Percentiles rank a stretch among this genome's conserved stretches.
Evolutionary conservation across 257 asterid genomes (phyloP).

Genomic region (Osmanthus fragrans): DNA sequence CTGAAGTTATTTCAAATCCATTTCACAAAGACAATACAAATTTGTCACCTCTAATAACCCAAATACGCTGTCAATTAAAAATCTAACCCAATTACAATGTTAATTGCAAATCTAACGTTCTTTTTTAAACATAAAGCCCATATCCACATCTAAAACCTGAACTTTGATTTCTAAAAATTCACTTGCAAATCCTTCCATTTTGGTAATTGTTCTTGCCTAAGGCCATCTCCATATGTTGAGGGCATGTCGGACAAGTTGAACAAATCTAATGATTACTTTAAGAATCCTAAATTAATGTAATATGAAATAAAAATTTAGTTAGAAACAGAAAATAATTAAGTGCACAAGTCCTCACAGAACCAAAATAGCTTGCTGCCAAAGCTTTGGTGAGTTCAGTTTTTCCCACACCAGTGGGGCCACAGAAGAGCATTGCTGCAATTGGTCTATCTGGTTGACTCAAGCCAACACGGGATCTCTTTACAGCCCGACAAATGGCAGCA

Average conservation of each 20-base stretch:
- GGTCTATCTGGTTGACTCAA: slow-evolving; percentile 93
- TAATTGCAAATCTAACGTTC: slow-evolving; percentile 1
- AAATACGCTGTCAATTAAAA: neutral
- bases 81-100: neutral
- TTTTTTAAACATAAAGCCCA: slow-evolving; percentile 4
- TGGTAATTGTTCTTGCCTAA: neutral
- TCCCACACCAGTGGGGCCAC: slow-evolving; percentile 99
- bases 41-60: slow-evolving; percentile 3
- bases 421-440: slow-evolving; percentile 95
- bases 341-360: slow-evolving; percentile 69
- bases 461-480: slow-evolving; percentile 96
- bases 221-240: neutral
- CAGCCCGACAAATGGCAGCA: slow-evolving; percentile 85
- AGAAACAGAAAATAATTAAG: neutral
- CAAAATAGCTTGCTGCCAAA: slow-evolving; percentile 85
- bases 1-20: neutral
- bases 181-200: slow-evolving; percentile 3
- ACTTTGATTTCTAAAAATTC: slow-evolving; percentile 1
- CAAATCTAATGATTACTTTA: neutral
- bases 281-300: neutral
- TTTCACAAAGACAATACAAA: neutral
- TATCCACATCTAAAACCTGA: neutral
- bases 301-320: neutral
- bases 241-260: no score
- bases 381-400: slow-evolving; percentile 97